phyloP scores from a whole-genome alignment of 495 filamentous ascomycete species.

The Aspergillus olivimuriae region DNA sequence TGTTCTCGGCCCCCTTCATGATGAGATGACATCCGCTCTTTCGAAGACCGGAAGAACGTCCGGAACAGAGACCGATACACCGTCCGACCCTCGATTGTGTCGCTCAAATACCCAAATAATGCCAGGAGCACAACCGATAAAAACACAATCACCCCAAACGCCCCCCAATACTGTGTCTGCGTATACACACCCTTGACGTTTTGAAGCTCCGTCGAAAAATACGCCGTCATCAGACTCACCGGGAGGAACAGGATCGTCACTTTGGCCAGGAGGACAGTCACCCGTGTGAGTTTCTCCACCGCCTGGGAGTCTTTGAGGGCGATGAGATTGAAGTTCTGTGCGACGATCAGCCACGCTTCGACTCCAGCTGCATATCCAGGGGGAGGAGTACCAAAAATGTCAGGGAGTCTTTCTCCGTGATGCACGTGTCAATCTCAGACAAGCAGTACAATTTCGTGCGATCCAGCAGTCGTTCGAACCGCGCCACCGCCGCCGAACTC shows the following conservation, averaged over 20 bases:
- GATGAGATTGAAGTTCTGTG: conserved; percentile 80
- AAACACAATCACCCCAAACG: conserved; percentile 61
- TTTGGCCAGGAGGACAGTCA: conserved; percentile 78
- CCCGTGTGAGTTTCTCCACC: conserved; percentile 70
- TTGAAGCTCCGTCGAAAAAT: conserved; percentile 67
- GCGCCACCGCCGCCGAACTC: conserved; percentile 57
- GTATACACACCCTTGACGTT: conserved; percentile 54
- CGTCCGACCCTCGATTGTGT: conserved; percentile 44
- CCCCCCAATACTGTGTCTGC: conserved; percentile 61
- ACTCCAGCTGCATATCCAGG: no score
- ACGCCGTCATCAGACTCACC: conserved; percentile 76
- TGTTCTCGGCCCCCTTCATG: no score
- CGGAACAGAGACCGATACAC: conserved; percentile 41
- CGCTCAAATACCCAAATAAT: conserved; percentile 40
- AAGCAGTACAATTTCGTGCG: conserved; percentile 73
- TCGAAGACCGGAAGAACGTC: conserved; percentile 33
- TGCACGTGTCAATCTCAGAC: conserved; percentile 71
- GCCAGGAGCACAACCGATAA: conserved; percentile 53
- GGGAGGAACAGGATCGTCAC: conserved; percentile 80
- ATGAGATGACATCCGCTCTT: conserved; percentile 16
- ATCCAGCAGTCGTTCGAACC: conserved; percentile 72
- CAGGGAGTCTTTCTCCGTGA: conserved; percentile 71
- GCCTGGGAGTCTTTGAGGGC: conserved; percentile 76
- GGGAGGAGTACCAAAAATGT: conserved; percentile 67
- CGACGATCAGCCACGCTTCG: no score